These are phyloP conservation scores for Heterobasidion occidentale DNA, from an alignment of 1,284 basidiomycete species.

Conservation along the genomic window DNA sequence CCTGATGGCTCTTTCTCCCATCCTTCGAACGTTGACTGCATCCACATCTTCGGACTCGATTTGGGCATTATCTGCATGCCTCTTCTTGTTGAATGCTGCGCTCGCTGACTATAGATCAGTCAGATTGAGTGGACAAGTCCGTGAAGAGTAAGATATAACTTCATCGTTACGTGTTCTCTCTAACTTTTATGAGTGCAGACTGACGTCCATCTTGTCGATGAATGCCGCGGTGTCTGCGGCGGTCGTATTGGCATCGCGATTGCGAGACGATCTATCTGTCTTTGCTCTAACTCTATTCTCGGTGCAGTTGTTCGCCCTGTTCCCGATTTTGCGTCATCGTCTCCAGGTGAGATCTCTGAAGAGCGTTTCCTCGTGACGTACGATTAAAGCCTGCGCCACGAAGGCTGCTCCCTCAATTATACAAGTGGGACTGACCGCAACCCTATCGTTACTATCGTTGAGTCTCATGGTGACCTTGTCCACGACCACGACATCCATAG, in stretches of 20 bases:
- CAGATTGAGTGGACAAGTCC: slow-evolving; percentile 21
- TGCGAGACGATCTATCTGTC: slow-evolving; percentile 78
- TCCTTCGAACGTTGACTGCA: slow-evolving; percentile 86
- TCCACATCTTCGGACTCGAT: slow-evolving; percentile 96
- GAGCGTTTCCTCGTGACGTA: slow-evolving; percentile 2
- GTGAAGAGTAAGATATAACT: slow-evolving; percentile 27
- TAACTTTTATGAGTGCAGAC: slow-evolving; percentile 33
- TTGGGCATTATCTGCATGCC: slow-evolving; percentile 78
- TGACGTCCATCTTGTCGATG: slow-evolving; percentile 87
- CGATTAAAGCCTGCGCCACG: slow-evolving; percentile 9
- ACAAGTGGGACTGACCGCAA: slow-evolving; percentile 43
- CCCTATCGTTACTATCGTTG: slow-evolving; percentile 40
- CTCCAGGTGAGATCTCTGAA: slow-evolving; percentile 51
- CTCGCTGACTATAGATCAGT: slow-evolving; percentile 57
- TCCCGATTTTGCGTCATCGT: slow-evolving; percentile 75
- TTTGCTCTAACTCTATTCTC: slow-evolving; percentile 89
- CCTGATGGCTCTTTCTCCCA: slow-evolving; percentile 85
- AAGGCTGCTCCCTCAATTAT: slow-evolving; percentile 37
- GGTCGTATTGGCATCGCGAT: slow-evolving; percentile 88
- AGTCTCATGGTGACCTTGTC: slow-evolving; percentile 47
- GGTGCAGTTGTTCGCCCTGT: slow-evolving; percentile 79
- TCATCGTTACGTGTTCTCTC: slow-evolving; percentile 7
- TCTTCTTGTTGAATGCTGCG: slow-evolving; percentile 57
- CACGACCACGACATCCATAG: slow-evolving; percentile 40
- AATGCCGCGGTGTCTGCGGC: slow-evolving; percentile 93